Evolutionary conservation across 371 early-diverging fungal genomes (phyloP).

Genomic region (Mucor racemosus): DNA sequence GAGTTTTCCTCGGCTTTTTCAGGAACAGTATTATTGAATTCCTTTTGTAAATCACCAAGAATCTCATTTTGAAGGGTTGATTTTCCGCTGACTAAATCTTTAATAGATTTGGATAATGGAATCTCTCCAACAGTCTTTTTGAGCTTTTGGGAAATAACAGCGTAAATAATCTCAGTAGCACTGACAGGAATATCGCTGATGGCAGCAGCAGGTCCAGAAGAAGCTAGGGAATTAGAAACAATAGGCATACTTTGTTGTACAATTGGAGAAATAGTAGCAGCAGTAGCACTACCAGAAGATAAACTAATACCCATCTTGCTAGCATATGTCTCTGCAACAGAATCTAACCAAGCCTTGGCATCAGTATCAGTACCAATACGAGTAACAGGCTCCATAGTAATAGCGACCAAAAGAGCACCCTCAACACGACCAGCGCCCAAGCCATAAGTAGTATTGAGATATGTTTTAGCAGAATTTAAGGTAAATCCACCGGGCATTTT

Average conservation of each 20-base stretch:
- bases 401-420: constrained; percentile 78
- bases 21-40: constrained; percentile 85
- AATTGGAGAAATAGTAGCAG: constrained; percentile 59
- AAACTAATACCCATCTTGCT: constrained; percentile 77
- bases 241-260: constrained; percentile 28
- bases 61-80: constrained; percentile 97
- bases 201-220: constrained; percentile 26
- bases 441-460: constrained; percentile 74
- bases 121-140: constrained; percentile 84
- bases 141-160: constrained; percentile 90
- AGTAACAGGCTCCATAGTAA: constrained; percentile 84
- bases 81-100: constrained; percentile 94
- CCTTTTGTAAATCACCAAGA: constrained; percentile 92
- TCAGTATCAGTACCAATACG: constrained; percentile 82
- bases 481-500: constrained; percentile 96
- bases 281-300: constrained; percentile 58
- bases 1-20: constrained; percentile 94
- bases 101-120: constrained; percentile 79
- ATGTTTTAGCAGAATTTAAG: constrained; percentile 75
- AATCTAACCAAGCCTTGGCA: constrained; percentile 87
- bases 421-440: constrained; percentile 85
- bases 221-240: constrained; percentile 63
- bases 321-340: constrained; percentile 78
- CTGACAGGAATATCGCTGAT: constrained; percentile 77
- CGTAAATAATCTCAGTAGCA: constrained; percentile 79